Percentiles rank a stretch among this genome's conserved stretches.
Evolutionary conservation across 495 filamentous ascomycete genomes (phyloP).

Genomic region (Podospora conica): DNA sequence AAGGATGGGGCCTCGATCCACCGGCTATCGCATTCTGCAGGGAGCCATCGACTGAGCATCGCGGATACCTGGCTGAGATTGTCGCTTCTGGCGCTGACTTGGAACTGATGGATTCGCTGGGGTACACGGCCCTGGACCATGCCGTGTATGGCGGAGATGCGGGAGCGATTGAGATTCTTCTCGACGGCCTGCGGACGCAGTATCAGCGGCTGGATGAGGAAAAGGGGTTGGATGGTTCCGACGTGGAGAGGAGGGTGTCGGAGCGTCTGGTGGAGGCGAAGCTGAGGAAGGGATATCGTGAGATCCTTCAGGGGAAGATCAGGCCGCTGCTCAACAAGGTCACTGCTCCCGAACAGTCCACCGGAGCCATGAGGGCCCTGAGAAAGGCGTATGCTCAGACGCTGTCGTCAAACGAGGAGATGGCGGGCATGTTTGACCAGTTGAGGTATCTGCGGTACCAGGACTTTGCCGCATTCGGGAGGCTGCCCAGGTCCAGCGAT

Average conservation of each 20-base stretch:
- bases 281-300: constrained; percentile 26
- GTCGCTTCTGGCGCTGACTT: constrained; percentile 26
- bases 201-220: background rate
- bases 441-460: constrained; percentile 16
- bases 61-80: constrained; percentile 21
- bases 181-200: constrained; percentile 15
- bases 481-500: constrained; percentile 20
- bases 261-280: constrained; percentile 12
- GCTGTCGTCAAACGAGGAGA: constrained; percentile 10
- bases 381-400: constrained; percentile 18
- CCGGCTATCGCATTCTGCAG: constrained; percentile 30
- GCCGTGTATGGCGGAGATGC: constrained; percentile 20
- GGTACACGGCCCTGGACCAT: constrained; percentile 31
- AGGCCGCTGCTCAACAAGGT: constrained; percentile 17
- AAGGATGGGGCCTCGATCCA: constrained; percentile 7
- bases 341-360: background rate
- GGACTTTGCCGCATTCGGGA: constrained; percentile 15
- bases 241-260: background rate
- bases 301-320: constrained; percentile 29
- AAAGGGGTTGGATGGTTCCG: background rate
- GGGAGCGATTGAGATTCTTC: constrained; percentile 13
- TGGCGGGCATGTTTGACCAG: constrained; percentile 13
- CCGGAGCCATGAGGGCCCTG: constrained; percentile 8
- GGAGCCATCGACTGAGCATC: constrained; percentile 29
- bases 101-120: constrained; percentile 20